Evolutionary conservation across 192 early-diverging fungal genomes (phyloP).

Genomic region (Coemansia reversa): DNA sequence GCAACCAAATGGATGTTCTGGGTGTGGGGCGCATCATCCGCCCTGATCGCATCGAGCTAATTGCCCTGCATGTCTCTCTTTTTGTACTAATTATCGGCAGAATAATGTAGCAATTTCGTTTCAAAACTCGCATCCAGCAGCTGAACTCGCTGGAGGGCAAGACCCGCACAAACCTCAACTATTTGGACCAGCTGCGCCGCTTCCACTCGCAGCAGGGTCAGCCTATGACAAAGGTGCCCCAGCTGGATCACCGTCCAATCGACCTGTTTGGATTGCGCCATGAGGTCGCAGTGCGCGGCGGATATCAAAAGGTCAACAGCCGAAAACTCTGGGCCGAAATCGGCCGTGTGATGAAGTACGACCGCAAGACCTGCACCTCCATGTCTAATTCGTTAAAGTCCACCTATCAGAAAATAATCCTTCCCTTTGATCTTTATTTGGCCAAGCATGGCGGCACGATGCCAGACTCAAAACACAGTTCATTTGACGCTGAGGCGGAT

Average conservation of each 20-base stretch:
- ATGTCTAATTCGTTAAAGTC: conserved; percentile 73
- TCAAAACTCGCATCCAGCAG: conserved; percentile 85
- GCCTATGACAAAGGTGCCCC: conserved; percentile 74
- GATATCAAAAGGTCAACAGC: conserved; percentile 67
- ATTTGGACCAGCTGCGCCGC: conserved; percentile 85
- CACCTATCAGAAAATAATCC: conserved; percentile 63
- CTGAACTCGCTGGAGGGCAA: conserved; percentile 91
- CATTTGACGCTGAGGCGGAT: conserved; percentile 1
- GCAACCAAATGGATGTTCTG: neutral
- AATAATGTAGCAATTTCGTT: conserved; percentile 71
- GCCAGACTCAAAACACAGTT: neutral
- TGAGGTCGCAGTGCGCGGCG: conserved; percentile 75
- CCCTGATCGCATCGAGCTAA: neutral
- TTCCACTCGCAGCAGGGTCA: conserved; percentile 82
- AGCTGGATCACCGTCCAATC: conserved; percentile 81
- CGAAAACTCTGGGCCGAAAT: conserved; percentile 87
- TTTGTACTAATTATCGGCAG: neutral
- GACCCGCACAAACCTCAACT: conserved; percentile 83
- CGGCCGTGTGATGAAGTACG: conserved; percentile 69
- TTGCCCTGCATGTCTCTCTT: neutral
- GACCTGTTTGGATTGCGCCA: conserved; percentile 81
- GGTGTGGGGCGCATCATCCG: neutral
- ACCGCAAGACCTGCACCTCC: conserved; percentile 70
- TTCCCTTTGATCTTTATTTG: conserved; percentile 70
- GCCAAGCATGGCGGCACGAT: conserved; percentile 48